phyloP scores from a whole-genome alignment of 192 early-diverging fungal genomes.

The Coemansia asiatica region DNA sequence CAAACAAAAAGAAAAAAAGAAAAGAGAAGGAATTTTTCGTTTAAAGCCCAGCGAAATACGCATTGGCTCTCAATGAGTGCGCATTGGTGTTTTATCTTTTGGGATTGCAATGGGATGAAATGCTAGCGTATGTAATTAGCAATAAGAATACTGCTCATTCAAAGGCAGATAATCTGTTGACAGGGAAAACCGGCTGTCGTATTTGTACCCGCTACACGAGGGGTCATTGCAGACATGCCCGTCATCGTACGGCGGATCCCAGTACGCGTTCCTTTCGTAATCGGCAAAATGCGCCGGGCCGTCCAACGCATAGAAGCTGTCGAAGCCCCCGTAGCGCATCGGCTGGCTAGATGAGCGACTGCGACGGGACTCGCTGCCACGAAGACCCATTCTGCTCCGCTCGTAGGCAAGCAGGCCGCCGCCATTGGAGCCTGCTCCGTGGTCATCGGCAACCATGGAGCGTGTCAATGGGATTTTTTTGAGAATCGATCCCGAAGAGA shows the following conservation, averaged over 20 bases:
- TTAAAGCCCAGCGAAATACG: too few relatives aligned
- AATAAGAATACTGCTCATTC: constrained; percentile 9
- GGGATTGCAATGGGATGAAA: neutral
- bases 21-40: too few relatives aligned
- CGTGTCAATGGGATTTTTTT: neutral
- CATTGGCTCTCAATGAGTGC: too few relatives aligned
- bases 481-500: neutral
- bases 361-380: neutral
- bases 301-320: constrained; percentile 1
- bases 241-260: neutral
- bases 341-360: neutral
- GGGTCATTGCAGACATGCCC: neutral
- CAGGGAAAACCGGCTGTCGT: constrained; percentile 31
- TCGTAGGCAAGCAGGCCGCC: constrained; percentile 3
- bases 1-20: too few relatives aligned
- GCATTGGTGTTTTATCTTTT: too few relatives aligned
- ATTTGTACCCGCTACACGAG: constrained; percentile 10
- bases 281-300: neutral
- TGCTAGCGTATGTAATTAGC: neutral
- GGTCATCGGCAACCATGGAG: neutral
- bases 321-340: neutral
- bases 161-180: constrained; percentile 40
- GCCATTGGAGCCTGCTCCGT: neutral
- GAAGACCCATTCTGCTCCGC: neutral
- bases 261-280: neutral